These are phyloP conservation scores for Magnusiomyces paraingens DNA, from an alignment of 1,139 yeast genomes.

Conservation along the genomic window DNA sequence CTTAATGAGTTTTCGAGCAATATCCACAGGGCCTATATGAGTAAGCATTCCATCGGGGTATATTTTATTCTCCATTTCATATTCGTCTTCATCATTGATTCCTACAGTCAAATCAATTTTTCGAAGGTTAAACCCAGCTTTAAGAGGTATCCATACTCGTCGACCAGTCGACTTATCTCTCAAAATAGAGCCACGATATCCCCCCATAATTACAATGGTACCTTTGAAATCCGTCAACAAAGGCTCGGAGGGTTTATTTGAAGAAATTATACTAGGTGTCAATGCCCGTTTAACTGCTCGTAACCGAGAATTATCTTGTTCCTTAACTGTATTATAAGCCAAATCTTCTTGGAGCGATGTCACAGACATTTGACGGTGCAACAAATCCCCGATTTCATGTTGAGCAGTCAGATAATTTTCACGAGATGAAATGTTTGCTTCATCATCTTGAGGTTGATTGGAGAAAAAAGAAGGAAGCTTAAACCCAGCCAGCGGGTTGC, in stretches of 20 bases:
- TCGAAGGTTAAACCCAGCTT: conserved; percentile 72
- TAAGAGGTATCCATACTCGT: conserved; percentile 80
- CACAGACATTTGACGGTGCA: conserved; percentile 52
- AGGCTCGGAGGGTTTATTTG: conserved; percentile 28
- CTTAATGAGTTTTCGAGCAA: conserved; percentile 55
- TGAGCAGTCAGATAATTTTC: conserved; percentile 3
- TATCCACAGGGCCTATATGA: conserved; percentile 83
- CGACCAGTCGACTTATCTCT: conserved; percentile 58
- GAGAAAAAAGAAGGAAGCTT: conserved; percentile 20
- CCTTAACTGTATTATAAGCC: conserved; percentile 48
- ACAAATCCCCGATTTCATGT: conserved; percentile 26
- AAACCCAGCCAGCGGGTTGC: conserved; percentile 27
- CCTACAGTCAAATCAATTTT: conserved; percentile 68
- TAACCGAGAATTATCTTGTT: conserved; percentile 58
- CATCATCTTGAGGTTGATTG: conserved; percentile 2
- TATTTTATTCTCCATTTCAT: conserved; percentile 43
- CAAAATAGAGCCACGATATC: conserved; percentile 80
- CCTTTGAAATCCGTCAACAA: conserved; percentile 50
- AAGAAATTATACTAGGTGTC: conserved; percentile 42
- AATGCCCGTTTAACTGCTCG: conserved; percentile 63
- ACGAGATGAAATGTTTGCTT: neutral
- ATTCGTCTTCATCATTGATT: conserved; percentile 58
- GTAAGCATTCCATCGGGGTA: conserved; percentile 73
- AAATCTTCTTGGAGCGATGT: conserved; percentile 59
- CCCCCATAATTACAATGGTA: conserved; percentile 74